phyloP scores from a whole-genome alignment of 352 stramenopile species.

The Stramenopiles sp. region DNA sequence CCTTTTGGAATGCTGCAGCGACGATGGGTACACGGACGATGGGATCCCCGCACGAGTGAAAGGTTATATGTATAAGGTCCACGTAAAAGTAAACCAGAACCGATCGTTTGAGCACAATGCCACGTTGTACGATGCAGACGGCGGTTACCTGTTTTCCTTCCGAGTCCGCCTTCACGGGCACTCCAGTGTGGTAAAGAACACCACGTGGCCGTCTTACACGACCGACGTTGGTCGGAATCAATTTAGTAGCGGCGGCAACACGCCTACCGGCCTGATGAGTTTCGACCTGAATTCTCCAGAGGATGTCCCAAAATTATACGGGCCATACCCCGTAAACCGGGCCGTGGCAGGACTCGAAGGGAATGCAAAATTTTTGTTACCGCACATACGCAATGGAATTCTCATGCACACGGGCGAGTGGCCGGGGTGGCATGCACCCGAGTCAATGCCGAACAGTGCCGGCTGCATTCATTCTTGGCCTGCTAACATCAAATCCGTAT shows the following conservation, averaged over 20 bases:
- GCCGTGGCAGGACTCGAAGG: slow-evolving; percentile 17
- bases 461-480: slow-evolving; percentile 20
- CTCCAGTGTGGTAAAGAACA: neutral
- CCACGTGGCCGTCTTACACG: slow-evolving; percentile 18
- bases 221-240: slow-evolving; percentile 16
- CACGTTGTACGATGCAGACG: slow-evolving; percentile 7
- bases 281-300: slow-evolving; percentile 21
- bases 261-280: slow-evolving; percentile 17
- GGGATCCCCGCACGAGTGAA: neutral
- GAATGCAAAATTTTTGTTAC: slow-evolving; percentile 17
- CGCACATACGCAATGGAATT: slow-evolving; percentile 20
- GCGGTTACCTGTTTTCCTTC: slow-evolving; percentile 11
- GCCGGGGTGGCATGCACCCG: slow-evolving; percentile 7
- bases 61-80: neutral
- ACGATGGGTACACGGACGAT: neutral
- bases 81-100: slow-evolving; percentile 11
- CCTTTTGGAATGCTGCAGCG: neutral
- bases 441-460: slow-evolving; percentile 21
- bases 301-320: slow-evolving; percentile 16
- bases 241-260: slow-evolving; percentile 18
- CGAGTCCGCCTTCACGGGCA: slow-evolving; percentile 8
- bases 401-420: slow-evolving; percentile 21
- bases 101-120: slow-evolving; percentile 12
- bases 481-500: slow-evolving; percentile 13
- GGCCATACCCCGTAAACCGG: slow-evolving; percentile 21